Conservation (phyloP, 2,329 filamentous ascomycete genomes). For the Zalaria obscura region DNA sequence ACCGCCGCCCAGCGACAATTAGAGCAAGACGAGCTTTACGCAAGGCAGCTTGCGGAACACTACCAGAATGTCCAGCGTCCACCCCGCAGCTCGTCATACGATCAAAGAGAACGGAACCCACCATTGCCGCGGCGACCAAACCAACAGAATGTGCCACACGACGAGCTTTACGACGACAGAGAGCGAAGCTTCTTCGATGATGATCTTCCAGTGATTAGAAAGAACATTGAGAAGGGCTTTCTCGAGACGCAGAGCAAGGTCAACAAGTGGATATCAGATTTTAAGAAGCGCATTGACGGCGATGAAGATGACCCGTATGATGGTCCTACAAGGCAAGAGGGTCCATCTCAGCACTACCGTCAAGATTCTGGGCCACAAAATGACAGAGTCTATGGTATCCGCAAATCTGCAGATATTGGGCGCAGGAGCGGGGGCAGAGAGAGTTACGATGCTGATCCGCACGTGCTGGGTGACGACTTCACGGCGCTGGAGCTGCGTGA, state of each 20-base stretch:
- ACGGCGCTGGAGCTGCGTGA: slow-evolving; percentile 48
- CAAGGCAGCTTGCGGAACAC: slow-evolving; percentile 82
- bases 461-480: slow-evolving; percentile 84
- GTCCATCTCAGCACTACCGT: slow-evolving; percentile 16
- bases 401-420: slow-evolving; percentile 13
- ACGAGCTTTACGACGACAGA: slow-evolving; percentile 43
- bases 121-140: slow-evolving; percentile 26
- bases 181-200: slow-evolving; percentile 85
- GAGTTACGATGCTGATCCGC: slow-evolving; percentile 87
- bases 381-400: slow-evolving; percentile 24
- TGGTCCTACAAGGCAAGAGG: slow-evolving; percentile 8
- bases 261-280: slow-evolving; percentile 78
- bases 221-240: slow-evolving; percentile 91
- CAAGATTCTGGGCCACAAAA: slow-evolving; percentile 21
- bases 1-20: slow-evolving; percentile 52
- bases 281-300: slow-evolving; percentile 90
- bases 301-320: slow-evolving; percentile 54
- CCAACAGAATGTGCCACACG: slow-evolving; percentile 2
- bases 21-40: slow-evolving; percentile 82
- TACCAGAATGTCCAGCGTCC: slow-evolving; percentile 38
- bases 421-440: slow-evolving; percentile 64
- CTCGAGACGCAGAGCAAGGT: slow-evolving; percentile 85
- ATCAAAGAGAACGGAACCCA: slow-evolving; percentile 18
- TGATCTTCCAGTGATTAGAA: slow-evolving; percentile 83
- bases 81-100: slow-evolving; percentile 23